phyloP scores from a whole-genome alignment of 768 basidiomycete genomes.

The Podaxis sp. region DNA sequence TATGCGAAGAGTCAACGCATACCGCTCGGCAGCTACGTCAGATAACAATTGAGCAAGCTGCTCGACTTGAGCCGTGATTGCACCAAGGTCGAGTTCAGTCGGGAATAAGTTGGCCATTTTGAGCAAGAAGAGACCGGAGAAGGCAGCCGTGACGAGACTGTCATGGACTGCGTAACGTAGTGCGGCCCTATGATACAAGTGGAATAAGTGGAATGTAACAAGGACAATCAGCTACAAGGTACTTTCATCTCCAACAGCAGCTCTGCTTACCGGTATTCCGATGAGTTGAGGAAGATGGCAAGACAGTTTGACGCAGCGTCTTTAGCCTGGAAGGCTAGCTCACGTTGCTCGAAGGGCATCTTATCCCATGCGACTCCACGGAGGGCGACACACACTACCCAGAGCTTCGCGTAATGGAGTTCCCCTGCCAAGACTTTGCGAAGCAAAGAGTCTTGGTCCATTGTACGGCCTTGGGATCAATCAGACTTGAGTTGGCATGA shows the following conservation, averaged over 20 bases:
- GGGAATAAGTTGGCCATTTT: constrained; percentile 97
- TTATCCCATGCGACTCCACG: constrained; percentile 95
- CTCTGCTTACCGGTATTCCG: constrained; percentile 67
- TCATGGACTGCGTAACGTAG: constrained; percentile 92
- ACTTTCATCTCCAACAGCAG: not conserved
- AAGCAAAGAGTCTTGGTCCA: constrained; percentile 84
- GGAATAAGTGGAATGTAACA: not conserved
- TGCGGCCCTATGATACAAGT: constrained; percentile 58
- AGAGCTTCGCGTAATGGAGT: constrained; percentile 90
- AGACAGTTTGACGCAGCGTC: constrained; percentile 88
- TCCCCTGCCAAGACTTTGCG: constrained; percentile 88
- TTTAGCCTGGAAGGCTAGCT: constrained; percentile 93
- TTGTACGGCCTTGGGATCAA: constrained; percentile 54
- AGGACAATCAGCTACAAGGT: constrained; percentile 8
- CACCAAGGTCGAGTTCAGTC: constrained; percentile 71
- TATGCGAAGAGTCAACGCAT: constrained; percentile 82
- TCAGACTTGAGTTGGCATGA: constrained; percentile 14
- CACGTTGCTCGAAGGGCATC: constrained; percentile 93
- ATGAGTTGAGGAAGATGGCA: constrained; percentile 78
- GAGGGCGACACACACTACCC: constrained; percentile 91
- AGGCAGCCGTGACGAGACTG: constrained; percentile 86
- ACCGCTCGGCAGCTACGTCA: constrained; percentile 93
- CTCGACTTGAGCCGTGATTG: constrained; percentile 82
- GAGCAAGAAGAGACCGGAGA: constrained; percentile 87
- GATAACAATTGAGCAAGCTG: constrained; percentile 88